Evolutionary conservation across 495 filamentous ascomycete genomes (phyloP).

Genomic region (Neurospora africana): DNA sequence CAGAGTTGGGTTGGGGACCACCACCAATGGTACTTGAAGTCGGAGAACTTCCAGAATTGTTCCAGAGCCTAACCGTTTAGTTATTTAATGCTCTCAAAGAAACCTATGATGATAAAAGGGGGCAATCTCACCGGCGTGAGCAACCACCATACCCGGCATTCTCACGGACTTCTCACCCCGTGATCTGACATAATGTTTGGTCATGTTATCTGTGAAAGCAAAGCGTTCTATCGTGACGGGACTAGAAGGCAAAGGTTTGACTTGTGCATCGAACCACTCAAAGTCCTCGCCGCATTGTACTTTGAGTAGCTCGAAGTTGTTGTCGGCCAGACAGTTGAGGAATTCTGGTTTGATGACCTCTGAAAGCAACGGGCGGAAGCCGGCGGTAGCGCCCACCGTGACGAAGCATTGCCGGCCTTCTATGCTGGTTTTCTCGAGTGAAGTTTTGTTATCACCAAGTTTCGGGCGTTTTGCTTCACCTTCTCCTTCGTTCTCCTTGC

Average conservation of each 20-base stretch:
- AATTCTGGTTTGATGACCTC: conserved; percentile 54
- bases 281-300: conserved; percentile 65
- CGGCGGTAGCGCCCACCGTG: conserved; percentile 83
- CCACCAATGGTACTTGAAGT: conserved; percentile 55
- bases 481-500: not conserved
- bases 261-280: conserved; percentile 16
- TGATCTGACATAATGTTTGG: conserved; percentile 41
- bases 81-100: not conserved
- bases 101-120: not conserved
- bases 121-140: conserved; percentile 65
- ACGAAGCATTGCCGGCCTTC: conserved; percentile 44
- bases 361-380: conserved; percentile 60
- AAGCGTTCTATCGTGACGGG: conserved; percentile 49
- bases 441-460: not conserved
- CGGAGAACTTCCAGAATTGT: conserved; percentile 77
- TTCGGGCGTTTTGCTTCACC: not conserved
- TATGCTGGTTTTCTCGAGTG: not conserved
- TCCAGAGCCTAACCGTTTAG: conserved; percentile 55
- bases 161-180: conserved; percentile 15
- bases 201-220: conserved; percentile 49
- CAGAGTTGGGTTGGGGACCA: conserved; percentile 74
- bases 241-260: conserved; percentile 5
- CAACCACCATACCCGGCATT: conserved; percentile 60
- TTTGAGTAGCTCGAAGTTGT: conserved; percentile 53
- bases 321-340: conserved; percentile 40